Base-by-base conservation (phyloP, 106 monocot species). In the Dendrobium chrysotoxum region DNA sequence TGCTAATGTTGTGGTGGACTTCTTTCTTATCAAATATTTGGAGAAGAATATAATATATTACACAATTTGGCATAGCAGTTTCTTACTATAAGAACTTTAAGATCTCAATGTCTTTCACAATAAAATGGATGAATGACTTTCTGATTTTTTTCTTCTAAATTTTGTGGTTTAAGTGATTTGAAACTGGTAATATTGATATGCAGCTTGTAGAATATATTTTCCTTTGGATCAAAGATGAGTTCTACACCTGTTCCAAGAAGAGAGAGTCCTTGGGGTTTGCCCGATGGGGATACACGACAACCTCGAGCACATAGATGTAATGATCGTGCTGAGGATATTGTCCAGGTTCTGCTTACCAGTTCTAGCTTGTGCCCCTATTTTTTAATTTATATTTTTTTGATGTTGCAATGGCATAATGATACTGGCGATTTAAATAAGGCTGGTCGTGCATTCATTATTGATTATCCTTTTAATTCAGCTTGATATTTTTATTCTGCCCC, bases 221-320 rank as follows among this genome's bases (percentile, higher is more conserved):
- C 11, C 35, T 70, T 28, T 12, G 2, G 31, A 31, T 70, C 70
- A 77, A 81, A 45, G 26, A 96, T 96, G 91, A 96, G 95, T 80
- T 71, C 89, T 12, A 86, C 86, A 42, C 90, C 96, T 26, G 96
- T 94, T 75, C 90, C 89, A n/a, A 94, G 92, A 85, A 92, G 94
- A 79, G 93, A 94, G 75, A 97, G 96, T 72, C 96, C 94, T 0
- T 97, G 96, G 94, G 96, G 96, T 21, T 81, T 87, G 77, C 96
- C 89, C 12, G 96, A 97, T 68, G 96, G 96, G 3, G 93, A 96
- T 74, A 92, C 86, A 10, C 78, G 94, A 66, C 82, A 94, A 82
- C 96, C 96, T 42, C 28, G 81, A 77, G 87, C 96, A 13, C 96
- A 97, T 66, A 82, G 93, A 57, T 97, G 96, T 84, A 97, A 97